Evolutionary conservation across 1,139 yeast genomes (phyloP).

Genomic region (Hemisphaericaspora subhashii): DNA sequence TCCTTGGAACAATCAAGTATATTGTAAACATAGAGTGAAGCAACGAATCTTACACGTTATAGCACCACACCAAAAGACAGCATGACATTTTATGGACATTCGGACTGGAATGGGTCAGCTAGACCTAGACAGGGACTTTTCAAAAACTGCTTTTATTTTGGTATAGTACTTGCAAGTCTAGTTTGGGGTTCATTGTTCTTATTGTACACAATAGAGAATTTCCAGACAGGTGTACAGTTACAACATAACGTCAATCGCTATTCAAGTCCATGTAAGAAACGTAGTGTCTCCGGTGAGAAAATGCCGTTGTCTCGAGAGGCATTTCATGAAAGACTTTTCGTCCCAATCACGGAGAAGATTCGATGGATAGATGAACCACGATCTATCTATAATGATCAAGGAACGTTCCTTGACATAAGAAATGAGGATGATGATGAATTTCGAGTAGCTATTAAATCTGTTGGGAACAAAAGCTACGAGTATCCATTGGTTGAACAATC

Average conservation of each 20-base stretch:
- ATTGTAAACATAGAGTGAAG: too few species aligned
- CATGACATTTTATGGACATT: neutral
- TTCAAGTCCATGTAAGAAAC: constrained; percentile 32
- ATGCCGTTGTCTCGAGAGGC: constrained; percentile 13
- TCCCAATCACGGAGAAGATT: constrained; percentile 48
- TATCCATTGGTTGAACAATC: constrained; percentile 51
- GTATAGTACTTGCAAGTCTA: constrained; percentile 27
- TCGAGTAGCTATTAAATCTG: constrained; percentile 43
- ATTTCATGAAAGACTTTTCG: constrained; percentile 41
- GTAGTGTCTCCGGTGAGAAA: constrained; percentile 36
- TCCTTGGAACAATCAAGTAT: too few species aligned
- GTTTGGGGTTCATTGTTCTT: constrained; percentile 43
- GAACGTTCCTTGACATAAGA: constrained; percentile 51
- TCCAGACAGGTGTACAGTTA: constrained; percentile 11
- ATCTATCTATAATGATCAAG: constrained; percentile 45
- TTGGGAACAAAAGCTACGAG: constrained; percentile 47
- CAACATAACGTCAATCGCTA: constrained; percentile 9
- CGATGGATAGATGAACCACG: constrained; percentile 67
- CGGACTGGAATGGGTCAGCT: neutral
- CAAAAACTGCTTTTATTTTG: constrained; percentile 11
- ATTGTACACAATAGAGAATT: constrained; percentile 25
- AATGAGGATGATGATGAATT: constrained; percentile 26
- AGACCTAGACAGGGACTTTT: neutral
- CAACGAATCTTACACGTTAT: too few species aligned
- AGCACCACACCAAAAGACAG: too few species aligned